A percentile compares a stretch with the other conserved stretches of the same genome.
These are phyloP conservation scores for Arxiozyma slooffiae DNA, from an alignment of 1,139 yeast species.

Conservation along the genomic window DNA sequence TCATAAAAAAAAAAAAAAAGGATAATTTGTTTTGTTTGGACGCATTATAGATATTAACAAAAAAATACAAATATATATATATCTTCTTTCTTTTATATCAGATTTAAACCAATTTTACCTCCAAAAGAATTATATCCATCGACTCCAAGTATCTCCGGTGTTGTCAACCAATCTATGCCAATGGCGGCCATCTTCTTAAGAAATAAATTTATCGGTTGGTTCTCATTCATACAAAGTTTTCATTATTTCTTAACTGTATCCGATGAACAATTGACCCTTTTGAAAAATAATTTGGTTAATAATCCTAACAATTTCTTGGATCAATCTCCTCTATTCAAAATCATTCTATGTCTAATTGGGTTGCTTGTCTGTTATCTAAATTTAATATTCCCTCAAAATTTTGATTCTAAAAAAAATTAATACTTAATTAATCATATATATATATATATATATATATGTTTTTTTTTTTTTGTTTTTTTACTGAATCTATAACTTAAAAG, in stretches of 20 bases:
- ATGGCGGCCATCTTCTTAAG: conserved; percentile 58
- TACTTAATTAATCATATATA: no score
- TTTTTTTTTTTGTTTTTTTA: no score
- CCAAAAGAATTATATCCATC: conserved; percentile 40
- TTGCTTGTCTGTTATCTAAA: conserved; percentile 48
- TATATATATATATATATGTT: no score
- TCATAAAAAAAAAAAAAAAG: conserved; percentile 20
- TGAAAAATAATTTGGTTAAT: conserved; percentile 11
- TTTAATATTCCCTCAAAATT: conserved; percentile 27
- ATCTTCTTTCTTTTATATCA: conserved; percentile 5
- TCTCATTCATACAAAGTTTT: conserved; percentile 24
- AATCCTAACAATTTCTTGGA: conserved; percentile 23
- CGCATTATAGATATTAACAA: not conserved
- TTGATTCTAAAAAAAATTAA: no score
- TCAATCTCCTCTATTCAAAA: conserved; percentile 38
- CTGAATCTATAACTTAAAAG: no score
- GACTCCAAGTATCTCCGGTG: conserved; percentile 27
- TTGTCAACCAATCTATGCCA: conserved; percentile 51
- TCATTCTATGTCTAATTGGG: conserved; percentile 41
- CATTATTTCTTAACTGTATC: conserved; percentile 24
- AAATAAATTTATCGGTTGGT: conserved; percentile 32
- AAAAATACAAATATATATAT: not conserved
- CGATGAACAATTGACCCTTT: conserved; percentile 19
- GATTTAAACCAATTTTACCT: conserved; percentile 35
- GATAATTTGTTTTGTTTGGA: not conserved